Evolutionary conservation across 495 filamentous ascomycete species (phyloP).

Genomic region (Aspergillus homomorphus): DNA sequence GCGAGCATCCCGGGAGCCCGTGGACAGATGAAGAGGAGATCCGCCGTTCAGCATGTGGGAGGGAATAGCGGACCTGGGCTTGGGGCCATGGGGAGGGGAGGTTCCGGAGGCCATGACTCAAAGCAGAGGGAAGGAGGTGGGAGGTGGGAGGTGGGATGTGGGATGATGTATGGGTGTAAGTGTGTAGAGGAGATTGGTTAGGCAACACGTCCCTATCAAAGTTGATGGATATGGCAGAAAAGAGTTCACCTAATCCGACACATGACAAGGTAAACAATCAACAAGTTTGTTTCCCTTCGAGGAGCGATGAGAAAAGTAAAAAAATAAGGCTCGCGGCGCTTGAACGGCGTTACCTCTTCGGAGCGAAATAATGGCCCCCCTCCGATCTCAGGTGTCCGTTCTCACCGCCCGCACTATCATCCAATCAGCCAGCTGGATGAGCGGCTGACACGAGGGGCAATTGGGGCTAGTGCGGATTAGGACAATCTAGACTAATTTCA

Average conservation of each 20-base stretch:
- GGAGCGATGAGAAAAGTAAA: conserved; percentile 9
- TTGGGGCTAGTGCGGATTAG: not conserved
- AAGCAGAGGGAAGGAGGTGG: not conserved
- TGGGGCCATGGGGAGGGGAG: conserved; percentile 35
- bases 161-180: too few relatives aligned
- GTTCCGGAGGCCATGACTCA: conserved; percentile 40
- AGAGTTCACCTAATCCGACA: not conserved
- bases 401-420: conserved; percentile 7
- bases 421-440: conserved; percentile 4
- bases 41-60: conserved; percentile 48
- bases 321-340: conserved; percentile 2
- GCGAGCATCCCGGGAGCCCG: conserved; percentile 39
- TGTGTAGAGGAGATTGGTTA: not conserved
- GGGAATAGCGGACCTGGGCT: conserved; percentile 46
- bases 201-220: not conserved
- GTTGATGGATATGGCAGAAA: not conserved
- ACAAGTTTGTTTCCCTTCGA: not conserved
- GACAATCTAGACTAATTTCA: not conserved
- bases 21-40: conserved; percentile 38
- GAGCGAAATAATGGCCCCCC: not conserved
- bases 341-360: conserved; percentile 4
- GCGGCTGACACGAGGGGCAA: conserved; percentile 4
- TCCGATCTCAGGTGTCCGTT: conserved; percentile 7
- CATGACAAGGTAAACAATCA: not conserved
- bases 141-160: not conserved